Conservation (phyloP, 2,329 filamentous ascomycete genomes). For the Talaromyces rugulosus region DNA sequence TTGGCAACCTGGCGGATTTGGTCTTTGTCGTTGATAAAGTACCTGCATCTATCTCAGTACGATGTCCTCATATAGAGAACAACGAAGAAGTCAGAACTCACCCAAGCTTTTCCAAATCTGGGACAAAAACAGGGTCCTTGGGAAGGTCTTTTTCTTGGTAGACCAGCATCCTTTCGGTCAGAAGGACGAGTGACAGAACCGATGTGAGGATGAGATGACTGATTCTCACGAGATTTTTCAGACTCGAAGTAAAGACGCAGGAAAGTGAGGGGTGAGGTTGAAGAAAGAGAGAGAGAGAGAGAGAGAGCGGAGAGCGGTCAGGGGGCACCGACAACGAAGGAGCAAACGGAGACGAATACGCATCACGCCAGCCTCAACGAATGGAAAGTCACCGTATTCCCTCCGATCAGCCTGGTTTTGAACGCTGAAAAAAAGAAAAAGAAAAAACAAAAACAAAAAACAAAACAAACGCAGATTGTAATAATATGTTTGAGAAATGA, state of each 20-base stretch:
- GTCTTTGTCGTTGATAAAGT: conserved; percentile 72
- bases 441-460: neutral
- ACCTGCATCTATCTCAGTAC: conserved; percentile 40
- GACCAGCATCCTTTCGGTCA: conserved; percentile 62
- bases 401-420: neutral
- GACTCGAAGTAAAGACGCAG: neutral
- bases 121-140: conserved; percentile 62
- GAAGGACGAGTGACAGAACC: neutral
- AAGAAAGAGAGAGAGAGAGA: neutral
- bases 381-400: neutral
- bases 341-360: neutral
- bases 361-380: neutral
- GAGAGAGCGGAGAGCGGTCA: neutral
- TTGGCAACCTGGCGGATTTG: conserved; percentile 68
- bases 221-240: neutral
- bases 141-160: conserved; percentile 65
- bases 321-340: neutral
- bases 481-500: neutral
- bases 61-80: neutral
- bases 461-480: neutral
- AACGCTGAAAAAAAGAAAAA: neutral
- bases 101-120: conserved; percentile 68
- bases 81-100: conserved; percentile 36
- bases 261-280: neutral
- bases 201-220: neutral